phyloP scores from a whole-genome alignment of 768 basidiomycete genomes.

The Pisolithus sp. region DNA sequence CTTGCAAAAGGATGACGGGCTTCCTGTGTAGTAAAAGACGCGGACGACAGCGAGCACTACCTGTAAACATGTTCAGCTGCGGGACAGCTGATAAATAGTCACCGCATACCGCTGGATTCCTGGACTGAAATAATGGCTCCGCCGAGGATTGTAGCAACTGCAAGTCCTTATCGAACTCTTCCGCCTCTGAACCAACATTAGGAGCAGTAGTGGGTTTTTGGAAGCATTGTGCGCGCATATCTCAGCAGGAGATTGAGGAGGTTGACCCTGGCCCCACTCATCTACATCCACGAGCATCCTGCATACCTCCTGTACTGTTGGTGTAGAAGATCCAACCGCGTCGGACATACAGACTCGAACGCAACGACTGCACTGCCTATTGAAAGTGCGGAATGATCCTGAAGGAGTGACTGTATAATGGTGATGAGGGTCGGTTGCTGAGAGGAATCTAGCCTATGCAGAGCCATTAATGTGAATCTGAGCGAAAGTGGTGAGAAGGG shows the following conservation, averaged over 20 bases:
- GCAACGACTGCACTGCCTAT: slow-evolving; percentile 83
- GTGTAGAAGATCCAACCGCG: slow-evolving; percentile 82
- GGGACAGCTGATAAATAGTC: neutral
- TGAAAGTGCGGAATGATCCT: slow-evolving; percentile 78
- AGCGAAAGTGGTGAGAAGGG: slow-evolving; percentile 12
- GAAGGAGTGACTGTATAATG: slow-evolving; percentile 57
- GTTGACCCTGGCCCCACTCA: slow-evolving; percentile 92
- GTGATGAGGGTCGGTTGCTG: slow-evolving; percentile 69
- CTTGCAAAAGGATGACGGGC: slow-evolving; percentile 47
- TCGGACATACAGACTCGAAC: slow-evolving; percentile 82
- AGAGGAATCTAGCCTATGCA: slow-evolving; percentile 59
- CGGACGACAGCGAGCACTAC: slow-evolving; percentile 75
- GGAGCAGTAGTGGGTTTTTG: slow-evolving; percentile 43
- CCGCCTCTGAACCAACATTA: slow-evolving; percentile 28
- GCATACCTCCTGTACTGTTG: slow-evolving; percentile 82
- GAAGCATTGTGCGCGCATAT: slow-evolving; percentile 82
- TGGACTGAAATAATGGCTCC: slow-evolving; percentile 76
- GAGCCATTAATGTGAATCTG: neutral
- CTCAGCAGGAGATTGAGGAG: slow-evolving; percentile 70
- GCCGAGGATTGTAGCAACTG: slow-evolving; percentile 64
- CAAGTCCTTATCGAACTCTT: slow-evolving; percentile 74
- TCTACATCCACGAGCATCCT: slow-evolving; percentile 83
- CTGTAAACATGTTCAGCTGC: slow-evolving; percentile 30
- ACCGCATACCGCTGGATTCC: slow-evolving; percentile 74
- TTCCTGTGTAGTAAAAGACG: slow-evolving; percentile 67